phyloP scores from a whole-genome alignment of 2,329 filamentous ascomycete species.

The Penicillium expansum region DNA sequence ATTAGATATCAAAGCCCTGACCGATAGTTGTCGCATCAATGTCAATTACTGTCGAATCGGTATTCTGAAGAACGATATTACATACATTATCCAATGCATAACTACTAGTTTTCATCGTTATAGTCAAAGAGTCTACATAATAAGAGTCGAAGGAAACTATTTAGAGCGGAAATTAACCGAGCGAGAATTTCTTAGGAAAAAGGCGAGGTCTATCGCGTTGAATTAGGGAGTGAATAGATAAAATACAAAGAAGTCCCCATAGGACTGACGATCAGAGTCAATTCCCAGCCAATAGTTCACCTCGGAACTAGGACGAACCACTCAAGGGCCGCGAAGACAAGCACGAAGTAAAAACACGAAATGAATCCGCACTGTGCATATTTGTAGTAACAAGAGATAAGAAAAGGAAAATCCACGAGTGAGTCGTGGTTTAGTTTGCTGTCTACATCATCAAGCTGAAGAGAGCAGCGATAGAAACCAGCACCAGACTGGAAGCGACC shows the following conservation, averaged over 20 bases:
- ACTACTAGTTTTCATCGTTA: too few species aligned
- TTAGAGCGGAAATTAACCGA: background rate
- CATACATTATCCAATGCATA: too few species aligned
- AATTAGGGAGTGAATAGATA: slow-evolving; percentile 15
- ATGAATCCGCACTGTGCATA: slow-evolving; percentile 1
- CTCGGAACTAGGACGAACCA: background rate
- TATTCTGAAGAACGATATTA: too few species aligned
- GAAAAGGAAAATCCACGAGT: background rate
- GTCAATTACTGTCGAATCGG: too few species aligned
- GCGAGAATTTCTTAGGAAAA: background rate
- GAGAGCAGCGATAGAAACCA: slow-evolving; percentile 14
- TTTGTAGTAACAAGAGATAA: background rate
- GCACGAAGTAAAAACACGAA: background rate
- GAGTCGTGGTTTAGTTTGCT: background rate
- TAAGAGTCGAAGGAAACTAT: background rate
- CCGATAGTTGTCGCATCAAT: too few species aligned
- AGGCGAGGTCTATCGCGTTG: slow-evolving; percentile 16
- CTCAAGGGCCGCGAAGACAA: background rate
- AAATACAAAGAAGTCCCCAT: slow-evolving; percentile 10
- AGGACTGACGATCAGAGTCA: background rate
- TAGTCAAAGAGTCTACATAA: too few species aligned
- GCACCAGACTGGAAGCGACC: slow-evolving; percentile 11
- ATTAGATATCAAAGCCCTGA: too few species aligned
- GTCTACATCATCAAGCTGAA: slow-evolving; percentile 13
- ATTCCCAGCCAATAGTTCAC: background rate